Evolutionary conservation across 306 rosid genomes (phyloP).

Genomic region (Notholithocarpus densiflorus): DNA sequence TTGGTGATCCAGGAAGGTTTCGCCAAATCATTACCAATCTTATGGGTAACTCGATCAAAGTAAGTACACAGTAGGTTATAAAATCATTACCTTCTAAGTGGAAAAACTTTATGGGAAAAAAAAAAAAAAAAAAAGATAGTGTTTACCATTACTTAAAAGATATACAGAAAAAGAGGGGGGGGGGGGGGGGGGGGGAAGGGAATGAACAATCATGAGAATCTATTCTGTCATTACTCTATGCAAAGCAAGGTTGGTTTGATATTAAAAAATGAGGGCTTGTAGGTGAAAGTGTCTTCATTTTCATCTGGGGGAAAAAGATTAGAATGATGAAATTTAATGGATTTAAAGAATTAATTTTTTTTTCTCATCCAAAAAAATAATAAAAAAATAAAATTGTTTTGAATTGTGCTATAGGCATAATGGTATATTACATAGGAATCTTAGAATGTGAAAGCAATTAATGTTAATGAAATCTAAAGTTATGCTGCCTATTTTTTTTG

Average conservation of each 20-base stretch:
- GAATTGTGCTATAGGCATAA: constrained; percentile 1
- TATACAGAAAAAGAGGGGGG: neutral
- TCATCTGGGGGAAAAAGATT: neutral
- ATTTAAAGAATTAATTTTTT: neutral
- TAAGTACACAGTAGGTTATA: constrained; percentile 24
- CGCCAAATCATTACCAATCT: constrained; percentile 86
- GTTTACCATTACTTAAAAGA: neutral
- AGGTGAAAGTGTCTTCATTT: neutral
- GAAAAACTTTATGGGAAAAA: neutral
- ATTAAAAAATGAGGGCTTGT: neutral
- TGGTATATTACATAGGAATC: neutral
- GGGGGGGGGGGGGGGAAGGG: rapidly evolving
- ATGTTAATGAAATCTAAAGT: neutral
- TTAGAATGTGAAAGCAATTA: neutral
- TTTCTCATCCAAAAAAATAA: neutral
- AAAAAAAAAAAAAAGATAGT: neutral
- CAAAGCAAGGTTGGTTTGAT: neutral
- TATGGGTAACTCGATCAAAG: constrained; percentile 86
- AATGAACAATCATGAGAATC: neutral
- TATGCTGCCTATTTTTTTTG: no score
- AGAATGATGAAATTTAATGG: neutral
- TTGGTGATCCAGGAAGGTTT: constrained; percentile 89
- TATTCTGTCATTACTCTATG: neutral
- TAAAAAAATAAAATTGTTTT: neutral
- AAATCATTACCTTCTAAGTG: neutral